phyloP scores from a whole-genome alignment of 148 eudicot species.

The Pouteria glomerata region DNA sequence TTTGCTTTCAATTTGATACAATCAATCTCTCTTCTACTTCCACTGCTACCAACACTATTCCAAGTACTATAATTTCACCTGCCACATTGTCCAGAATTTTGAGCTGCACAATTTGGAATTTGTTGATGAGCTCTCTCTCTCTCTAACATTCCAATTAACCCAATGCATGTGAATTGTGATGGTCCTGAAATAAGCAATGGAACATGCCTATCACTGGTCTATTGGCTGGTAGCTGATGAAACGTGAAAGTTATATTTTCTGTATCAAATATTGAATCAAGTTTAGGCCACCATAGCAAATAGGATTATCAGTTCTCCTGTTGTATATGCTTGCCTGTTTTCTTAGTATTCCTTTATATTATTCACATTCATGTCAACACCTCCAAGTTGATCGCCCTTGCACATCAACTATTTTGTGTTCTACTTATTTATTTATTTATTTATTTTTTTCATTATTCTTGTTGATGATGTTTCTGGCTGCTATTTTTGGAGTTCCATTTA shows the following conservation, averaged over 20 bases:
- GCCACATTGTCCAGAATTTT: neutral
- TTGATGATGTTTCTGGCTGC: neutral
- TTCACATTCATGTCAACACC: neutral
- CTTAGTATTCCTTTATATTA: neutral
- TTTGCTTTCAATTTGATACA: neutral
- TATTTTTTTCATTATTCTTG: neutral
- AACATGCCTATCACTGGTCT: neutral
- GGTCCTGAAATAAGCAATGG: neutral
- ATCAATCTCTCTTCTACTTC: neutral
- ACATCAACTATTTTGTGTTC: neutral
- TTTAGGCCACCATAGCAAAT: too few relatives aligned
- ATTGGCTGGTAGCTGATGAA: neutral
- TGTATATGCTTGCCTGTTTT: neutral
- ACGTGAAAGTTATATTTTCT: too few relatives aligned
- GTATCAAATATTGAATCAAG: too few relatives aligned
- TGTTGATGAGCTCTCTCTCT: neutral
- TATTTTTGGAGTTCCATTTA: too few relatives aligned
- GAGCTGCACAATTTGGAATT: neutral
- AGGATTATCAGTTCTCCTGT: too few relatives aligned
- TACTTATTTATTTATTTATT: too few relatives aligned
- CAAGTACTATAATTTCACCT: constrained; percentile 3
- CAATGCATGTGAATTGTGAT: too few relatives aligned
- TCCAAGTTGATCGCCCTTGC: neutral
- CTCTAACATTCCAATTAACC: too few relatives aligned
- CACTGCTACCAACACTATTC: neutral